Evolutionary conservation across 2,329 filamentous ascomycete genomes (phyloP).

Genomic region (Cadophora malorum): DNA sequence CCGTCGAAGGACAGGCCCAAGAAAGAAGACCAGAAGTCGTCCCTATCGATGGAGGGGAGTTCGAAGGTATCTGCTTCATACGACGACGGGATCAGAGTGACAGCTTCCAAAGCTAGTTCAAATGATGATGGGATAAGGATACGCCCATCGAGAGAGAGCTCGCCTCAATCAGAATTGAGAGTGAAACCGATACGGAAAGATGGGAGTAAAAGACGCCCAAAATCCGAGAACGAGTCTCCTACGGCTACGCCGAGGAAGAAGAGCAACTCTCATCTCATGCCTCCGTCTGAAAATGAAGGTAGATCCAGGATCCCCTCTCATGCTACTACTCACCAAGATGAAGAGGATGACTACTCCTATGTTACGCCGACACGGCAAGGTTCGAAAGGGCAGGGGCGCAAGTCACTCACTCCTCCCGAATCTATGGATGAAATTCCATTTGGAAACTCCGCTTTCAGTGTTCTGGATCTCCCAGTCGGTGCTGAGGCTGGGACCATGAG

Average conservation of each 20-base stretch:
- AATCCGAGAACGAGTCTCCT: slow-evolving; percentile 22
- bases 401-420: slow-evolving; percentile 43
- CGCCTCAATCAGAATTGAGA: slow-evolving; percentile 23
- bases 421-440: slow-evolving; percentile 67
- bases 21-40: slow-evolving; percentile 30
- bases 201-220: slow-evolving; percentile 31
- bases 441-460: slow-evolving; percentile 71
- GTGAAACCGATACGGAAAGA: slow-evolving; percentile 29
- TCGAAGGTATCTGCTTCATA: slow-evolving; percentile 8
- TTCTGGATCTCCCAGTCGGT: slow-evolving; percentile 61
- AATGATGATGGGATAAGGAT: slow-evolving; percentile 41
- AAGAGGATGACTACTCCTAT: slow-evolving; percentile 34
- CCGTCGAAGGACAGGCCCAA: slow-evolving; percentile 36
- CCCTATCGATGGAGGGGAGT: slow-evolving; percentile 39
- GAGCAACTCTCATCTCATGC: slow-evolving; percentile 35
- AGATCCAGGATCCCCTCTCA: slow-evolving; percentile 30
- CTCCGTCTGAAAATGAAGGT: slow-evolving; percentile 30
- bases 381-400: slow-evolving; percentile 34
- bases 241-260: slow-evolving; percentile 37
- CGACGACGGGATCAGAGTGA: slow-evolving; percentile 40
- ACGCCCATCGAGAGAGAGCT: slow-evolving; percentile 28
- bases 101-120: slow-evolving; percentile 31
- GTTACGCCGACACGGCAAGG: slow-evolving; percentile 37
- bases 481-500: slow-evolving; percentile 58
- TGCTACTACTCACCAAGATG: slow-evolving; percentile 26